Percentiles rank a stretch among this genome's conserved stretches.
phyloP scores from a whole-genome alignment of 2,329 filamentous ascomycete genomes.

The Knoxdaviesia capensis region DNA sequence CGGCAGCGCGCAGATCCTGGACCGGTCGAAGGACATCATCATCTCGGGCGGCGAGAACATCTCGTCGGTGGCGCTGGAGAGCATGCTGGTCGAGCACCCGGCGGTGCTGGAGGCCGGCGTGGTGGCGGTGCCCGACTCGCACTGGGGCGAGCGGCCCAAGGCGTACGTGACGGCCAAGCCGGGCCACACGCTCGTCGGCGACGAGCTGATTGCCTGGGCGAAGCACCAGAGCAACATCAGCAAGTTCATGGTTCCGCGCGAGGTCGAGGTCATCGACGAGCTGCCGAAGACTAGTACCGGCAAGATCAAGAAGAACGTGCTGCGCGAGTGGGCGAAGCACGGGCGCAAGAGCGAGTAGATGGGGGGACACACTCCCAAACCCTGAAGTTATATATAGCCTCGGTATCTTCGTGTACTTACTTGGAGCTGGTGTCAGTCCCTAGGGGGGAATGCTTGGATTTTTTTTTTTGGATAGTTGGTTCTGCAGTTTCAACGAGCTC shows the following conservation, averaged over 20 bases:
- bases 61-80: constrained; percentile 77
- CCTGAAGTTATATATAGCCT: neutral
- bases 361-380: neutral
- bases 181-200: constrained; percentile 30
- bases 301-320: constrained; percentile 87
- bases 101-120: constrained; percentile 82
- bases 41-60: constrained; percentile 97
- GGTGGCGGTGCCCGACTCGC: constrained; percentile 66
- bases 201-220: constrained; percentile 71
- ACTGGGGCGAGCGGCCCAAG: constrained; percentile 94
- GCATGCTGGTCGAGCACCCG: constrained; percentile 73
- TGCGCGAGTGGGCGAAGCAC: constrained; percentile 62
- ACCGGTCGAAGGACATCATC: constrained; percentile 94
- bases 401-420: neutral
- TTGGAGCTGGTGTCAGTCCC: neutral
- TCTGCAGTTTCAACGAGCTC: no score
- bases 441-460: no score
- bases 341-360: neutral
- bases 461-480: no score
- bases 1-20: constrained; percentile 76
- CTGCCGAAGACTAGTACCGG: constrained; percentile 94
- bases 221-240: constrained; percentile 63
- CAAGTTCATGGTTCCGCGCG: constrained; percentile 67
- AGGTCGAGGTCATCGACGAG: constrained; percentile 63
- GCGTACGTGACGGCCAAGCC: constrained; percentile 71